Evolutionary conservation across 73 alveolate species (phyloP), one percentile per base, ranked within the genome.

Genomic region (Paramecium octaurelia): DNA sequence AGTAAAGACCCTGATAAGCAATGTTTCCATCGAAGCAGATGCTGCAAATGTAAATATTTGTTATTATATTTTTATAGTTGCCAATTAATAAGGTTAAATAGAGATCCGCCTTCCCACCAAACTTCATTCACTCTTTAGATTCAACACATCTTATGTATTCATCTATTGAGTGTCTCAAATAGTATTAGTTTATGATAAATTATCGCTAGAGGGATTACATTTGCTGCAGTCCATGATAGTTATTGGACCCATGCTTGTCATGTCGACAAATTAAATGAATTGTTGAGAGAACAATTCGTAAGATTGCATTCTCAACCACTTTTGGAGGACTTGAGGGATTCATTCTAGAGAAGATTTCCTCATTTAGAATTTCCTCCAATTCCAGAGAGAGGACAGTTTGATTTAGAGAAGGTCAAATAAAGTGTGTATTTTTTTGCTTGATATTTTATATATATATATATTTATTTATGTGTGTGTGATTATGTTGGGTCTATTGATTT

Each of bases 211-310:
- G 97, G 97, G 0, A 96, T 97, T n/a, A 92, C 92, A 31, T 97
- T 97, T 88, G 98, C 98, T 11, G 99, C 99, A 12, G 99, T 97
- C 6, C 99, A 97, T 92, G 99, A 97, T 88, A 95, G 98, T 36
- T 97, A 86, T 86, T 40, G 48, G 48, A 40, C 48, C 0, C 99
- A 97, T 75, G 98, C 99, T n/a, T 40, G 94, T 86, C 91, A 96
- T 85, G 92, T 95, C 8, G 97, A 97, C 8, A 71, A 38, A 27
- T 93, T 97, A 96, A 90, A 94, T 58, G 59, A 40, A 14, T 44
- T 93, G 11, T 85, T 96, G 50, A 92, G 99, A 91, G 96, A 95
- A 54, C 92, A 95, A 85, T 95, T 97, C 76, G 94, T 94, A 50
- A 84, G 85, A 9, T 93, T 97, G 10, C 99, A 97, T 76, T 91